These are phyloP conservation scores for Dendrobium chrysotoxum DNA, from an alignment of 106 monocot genomes.

Conservation along the genomic window DNA sequence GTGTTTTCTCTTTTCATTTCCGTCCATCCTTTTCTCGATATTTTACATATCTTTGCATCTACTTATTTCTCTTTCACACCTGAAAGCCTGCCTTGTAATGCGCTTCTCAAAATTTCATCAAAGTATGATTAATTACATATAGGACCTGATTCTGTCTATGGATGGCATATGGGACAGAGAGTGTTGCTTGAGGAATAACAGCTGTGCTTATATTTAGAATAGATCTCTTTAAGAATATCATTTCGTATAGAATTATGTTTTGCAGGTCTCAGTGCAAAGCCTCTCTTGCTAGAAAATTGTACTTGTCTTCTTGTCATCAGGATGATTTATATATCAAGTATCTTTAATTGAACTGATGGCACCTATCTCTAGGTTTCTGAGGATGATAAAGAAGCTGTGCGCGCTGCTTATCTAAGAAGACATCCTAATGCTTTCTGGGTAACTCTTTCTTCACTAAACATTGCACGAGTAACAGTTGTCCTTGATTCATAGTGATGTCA, in stretches of 20 bases:
- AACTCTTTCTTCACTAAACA: slow-evolving; percentile 3
- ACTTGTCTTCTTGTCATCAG: background rate
- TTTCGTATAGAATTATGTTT: background rate
- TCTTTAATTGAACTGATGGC: background rate
- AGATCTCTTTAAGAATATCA: background rate
- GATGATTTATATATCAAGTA: background rate
- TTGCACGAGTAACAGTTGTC: background rate
- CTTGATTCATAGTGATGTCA: slow-evolving; percentile 9
- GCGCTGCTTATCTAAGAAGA: slow-evolving; percentile 58
- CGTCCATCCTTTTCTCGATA: background rate
- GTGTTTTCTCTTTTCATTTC: background rate
- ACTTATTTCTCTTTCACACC: background rate
- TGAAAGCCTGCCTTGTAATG: background rate
- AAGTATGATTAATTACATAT: background rate
- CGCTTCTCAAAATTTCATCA: background rate
- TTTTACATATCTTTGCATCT: background rate
- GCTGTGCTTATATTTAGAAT: background rate
- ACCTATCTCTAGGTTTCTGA: slow-evolving; percentile 46
- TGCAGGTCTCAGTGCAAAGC: background rate
- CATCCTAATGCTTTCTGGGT: slow-evolving; percentile 97
- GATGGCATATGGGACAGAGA: background rate
- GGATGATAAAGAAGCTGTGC: slow-evolving; percentile 45
- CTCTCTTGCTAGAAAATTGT: background rate
- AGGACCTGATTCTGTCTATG: background rate
- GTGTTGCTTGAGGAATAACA: background rate